Evolutionary conservation across 2,329 filamentous ascomycete genomes (phyloP).

Genomic region (Fusarium compactum): DNA sequence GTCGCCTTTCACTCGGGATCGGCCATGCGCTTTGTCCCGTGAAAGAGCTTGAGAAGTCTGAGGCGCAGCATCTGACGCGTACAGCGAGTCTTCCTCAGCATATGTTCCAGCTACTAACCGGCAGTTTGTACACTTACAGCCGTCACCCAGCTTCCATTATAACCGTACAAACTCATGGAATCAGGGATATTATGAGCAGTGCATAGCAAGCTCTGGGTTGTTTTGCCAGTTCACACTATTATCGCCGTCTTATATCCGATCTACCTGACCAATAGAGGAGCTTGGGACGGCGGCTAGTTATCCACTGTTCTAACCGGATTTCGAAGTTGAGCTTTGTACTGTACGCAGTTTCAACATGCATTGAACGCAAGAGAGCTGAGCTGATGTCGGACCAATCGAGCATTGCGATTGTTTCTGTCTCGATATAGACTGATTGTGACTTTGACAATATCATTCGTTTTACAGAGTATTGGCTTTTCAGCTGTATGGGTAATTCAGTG

Average conservation of each 20-base stretch:
- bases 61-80: not conserved
- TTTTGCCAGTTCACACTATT: not conserved
- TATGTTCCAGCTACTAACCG: rapidly evolving
- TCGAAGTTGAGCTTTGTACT: too few relatives aligned
- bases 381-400: too few relatives aligned
- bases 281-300: too few relatives aligned
- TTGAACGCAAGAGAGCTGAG: too few relatives aligned
- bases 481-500: too few relatives aligned
- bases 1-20: not conserved
- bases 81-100: not conserved
- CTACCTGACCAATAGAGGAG: not conserved
- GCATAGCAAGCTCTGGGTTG: not conserved
- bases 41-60: not conserved
- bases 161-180: not conserved
- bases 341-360: too few relatives aligned
- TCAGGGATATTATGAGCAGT: not conserved
- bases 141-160: not conserved
- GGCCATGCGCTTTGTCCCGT: too few relatives aligned
- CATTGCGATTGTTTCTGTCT: too few relatives aligned
- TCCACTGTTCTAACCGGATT: too few relatives aligned
- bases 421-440: too few relatives aligned
- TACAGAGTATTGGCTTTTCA: too few relatives aligned
- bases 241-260: not conserved
- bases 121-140: not conserved
- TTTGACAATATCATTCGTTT: too few relatives aligned